phyloP scores from a whole-genome alignment of 441 rosid species.

The Euphorbia schlechtendalii region DNA sequence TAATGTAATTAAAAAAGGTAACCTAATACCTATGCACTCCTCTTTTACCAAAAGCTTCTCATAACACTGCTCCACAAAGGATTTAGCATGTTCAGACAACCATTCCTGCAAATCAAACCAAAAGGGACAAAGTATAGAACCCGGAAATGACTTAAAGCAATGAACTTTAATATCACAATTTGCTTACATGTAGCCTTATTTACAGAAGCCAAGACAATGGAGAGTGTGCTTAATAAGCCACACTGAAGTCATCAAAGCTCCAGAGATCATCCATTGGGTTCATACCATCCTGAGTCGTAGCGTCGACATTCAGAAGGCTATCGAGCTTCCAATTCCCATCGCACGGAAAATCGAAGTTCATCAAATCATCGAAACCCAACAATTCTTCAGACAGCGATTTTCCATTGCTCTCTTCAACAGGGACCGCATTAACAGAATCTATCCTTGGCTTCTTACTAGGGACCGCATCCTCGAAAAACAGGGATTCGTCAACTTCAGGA shows the following conservation, averaged over 20 bases:
- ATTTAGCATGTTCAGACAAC: conserved; percentile 30
- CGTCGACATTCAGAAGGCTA: conserved; percentile 43
- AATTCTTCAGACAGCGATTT: no score
- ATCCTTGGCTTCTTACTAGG: conserved; percentile 54
- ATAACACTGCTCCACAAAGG: conserved; percentile 24
- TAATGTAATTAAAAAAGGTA: conserved; percentile 9
- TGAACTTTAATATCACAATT: no score
- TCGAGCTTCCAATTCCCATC: conserved; percentile 72
- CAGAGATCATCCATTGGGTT: conserved; percentile 63
- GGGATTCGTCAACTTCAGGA: conserved; percentile 40
- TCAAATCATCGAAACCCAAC: conserved; percentile 50
- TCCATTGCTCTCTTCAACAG: conserved; percentile 29
- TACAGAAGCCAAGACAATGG: conserved; percentile 39
- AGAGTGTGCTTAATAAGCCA: conserved; percentile 41
- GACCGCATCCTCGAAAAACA: conserved; percentile 45
- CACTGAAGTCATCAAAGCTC: conserved; percentile 74
- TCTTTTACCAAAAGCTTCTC: conserved; percentile 22
- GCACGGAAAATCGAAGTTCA: conserved; percentile 46
- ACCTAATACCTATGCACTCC: conserved; percentile 28
- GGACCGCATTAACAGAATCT: conserved; percentile 28
- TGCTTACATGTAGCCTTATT: conserved; percentile 73
- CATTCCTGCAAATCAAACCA: conserved; percentile 25
- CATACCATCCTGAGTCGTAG: conserved; percentile 46
- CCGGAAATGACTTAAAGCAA: no score
- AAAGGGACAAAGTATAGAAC: neutral